Evolutionary conservation across 192 early-diverging fungal genomes (phyloP).

Genomic region (Fimicolochytrium jonesii): DNA sequence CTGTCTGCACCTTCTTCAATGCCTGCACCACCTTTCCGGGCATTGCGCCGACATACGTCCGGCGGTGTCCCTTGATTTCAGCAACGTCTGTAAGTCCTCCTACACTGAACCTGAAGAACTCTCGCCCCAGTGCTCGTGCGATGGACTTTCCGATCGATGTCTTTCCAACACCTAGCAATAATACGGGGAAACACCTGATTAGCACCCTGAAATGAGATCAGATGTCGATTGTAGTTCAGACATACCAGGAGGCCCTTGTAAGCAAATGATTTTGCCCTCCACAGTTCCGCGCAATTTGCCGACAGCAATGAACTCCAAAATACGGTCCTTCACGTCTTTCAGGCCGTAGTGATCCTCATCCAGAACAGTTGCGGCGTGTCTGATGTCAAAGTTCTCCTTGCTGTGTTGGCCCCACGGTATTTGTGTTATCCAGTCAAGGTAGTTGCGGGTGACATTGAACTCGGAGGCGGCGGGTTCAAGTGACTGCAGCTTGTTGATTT

Average conservation of each 20-base stretch:
- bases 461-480: constrained; percentile 94
- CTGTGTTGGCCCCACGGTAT: constrained; percentile 93
- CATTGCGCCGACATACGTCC: constrained; percentile 99
- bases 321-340: constrained; percentile 98
- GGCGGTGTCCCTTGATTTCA: constrained; percentile 97
- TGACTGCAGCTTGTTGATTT: constrained; percentile 87
- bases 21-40: constrained; percentile 99
- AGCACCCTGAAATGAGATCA: no score
- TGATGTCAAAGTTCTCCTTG: constrained; percentile 89
- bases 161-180: constrained; percentile 77
- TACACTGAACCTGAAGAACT: constrained; percentile 96
- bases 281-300: constrained; percentile 92
- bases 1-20: constrained; percentile 96
- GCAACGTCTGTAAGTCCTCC: constrained; percentile 97
- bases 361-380: constrained; percentile 79
- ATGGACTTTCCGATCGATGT: constrained; percentile 98
- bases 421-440: constrained; percentile 97
- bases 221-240: no score
- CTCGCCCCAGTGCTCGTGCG: constrained; percentile 87
- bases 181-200: constrained; percentile 12
- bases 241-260: constrained; percentile 93
- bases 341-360: constrained; percentile 99
- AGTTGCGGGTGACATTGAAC: constrained; percentile 98
- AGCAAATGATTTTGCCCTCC: constrained; percentile 97
- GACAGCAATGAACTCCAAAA: constrained; percentile 98